phyloP scores from a whole-genome alignment of 805 yeast species.

The Saturnispora silvae region DNA sequence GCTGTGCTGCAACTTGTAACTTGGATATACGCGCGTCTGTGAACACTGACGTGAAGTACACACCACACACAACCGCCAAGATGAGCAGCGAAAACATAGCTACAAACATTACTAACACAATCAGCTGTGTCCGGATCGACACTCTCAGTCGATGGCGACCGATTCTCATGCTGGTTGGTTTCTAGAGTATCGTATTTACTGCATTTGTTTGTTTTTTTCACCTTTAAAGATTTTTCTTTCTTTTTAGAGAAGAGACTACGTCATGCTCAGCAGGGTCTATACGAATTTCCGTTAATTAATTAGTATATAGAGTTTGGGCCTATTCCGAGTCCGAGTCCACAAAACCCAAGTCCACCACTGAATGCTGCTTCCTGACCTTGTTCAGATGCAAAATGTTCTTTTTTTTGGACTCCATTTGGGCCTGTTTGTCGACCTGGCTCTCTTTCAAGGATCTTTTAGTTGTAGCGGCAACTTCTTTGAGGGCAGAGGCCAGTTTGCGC shows the following conservation, averaged over 20 bases:
- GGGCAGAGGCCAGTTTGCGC: background rate
- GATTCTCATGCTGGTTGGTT: background rate
- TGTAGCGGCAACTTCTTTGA: background rate
- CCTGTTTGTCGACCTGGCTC: background rate
- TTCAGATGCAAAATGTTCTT: constrained; percentile 3
- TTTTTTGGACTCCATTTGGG: constrained; percentile 1
- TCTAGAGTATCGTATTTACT: background rate
- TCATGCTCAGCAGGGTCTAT: no score
- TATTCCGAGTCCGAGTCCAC: constrained; percentile 1
- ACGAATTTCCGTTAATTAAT: no score
- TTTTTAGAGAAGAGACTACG: no score
- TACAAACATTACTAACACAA: constrained; percentile 57
- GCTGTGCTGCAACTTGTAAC: constrained; percentile 65
- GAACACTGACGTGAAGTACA: constrained; percentile 58
- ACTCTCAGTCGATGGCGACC: constrained; percentile 24
- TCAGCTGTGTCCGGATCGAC: constrained; percentile 68
- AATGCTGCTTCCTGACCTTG: background rate
- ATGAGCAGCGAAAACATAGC: constrained; percentile 61
- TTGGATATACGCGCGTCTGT: constrained; percentile 57
- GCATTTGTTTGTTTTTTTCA: background rate
- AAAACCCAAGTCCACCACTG: background rate
- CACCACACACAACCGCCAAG: constrained; percentile 65
- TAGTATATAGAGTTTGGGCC: no score
- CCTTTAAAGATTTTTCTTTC: background rate
- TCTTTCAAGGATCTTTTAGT: constrained; percentile 1